Evolutionary conservation across 1,284 basidiomycete species (phyloP).

Genomic region (Ceratobasidium sp.): DNA sequence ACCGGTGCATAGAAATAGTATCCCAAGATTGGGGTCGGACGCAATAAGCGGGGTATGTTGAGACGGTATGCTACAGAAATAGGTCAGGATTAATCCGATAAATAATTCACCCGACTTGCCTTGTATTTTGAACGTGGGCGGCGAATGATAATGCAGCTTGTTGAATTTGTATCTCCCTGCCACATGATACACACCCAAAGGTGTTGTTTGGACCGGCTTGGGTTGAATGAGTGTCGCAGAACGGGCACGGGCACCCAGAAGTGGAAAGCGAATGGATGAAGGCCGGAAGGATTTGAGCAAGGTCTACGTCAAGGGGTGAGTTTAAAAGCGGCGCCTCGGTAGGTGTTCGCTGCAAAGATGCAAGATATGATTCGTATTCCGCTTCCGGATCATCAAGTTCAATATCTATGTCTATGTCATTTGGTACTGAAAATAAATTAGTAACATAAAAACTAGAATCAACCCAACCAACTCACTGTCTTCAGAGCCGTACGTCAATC

Average conservation of each 20-base stretch:
- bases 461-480: constrained; percentile 4
- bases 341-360: constrained; percentile 4
- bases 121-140: constrained; percentile 16
- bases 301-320: constrained; percentile 3
- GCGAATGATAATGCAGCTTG: constrained; percentile 34
- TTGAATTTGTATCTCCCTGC: constrained; percentile 7
- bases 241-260: constrained; percentile 38
- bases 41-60: constrained; percentile 41
- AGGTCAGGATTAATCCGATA: not conserved
- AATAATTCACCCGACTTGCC: not conserved
- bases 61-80: not conserved
- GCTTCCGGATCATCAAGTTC: constrained; percentile 36
- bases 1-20: constrained; percentile 33
- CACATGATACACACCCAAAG: constrained; percentile 25
- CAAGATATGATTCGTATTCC: constrained; percentile 34
- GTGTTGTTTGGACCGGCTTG: constrained; percentile 41
- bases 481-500: constrained; percentile 7
- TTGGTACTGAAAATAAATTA: constrained; percentile 24
- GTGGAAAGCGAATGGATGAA: constrained; percentile 26
- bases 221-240: constrained; percentile 18
- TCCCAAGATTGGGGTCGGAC: constrained; percentile 36
- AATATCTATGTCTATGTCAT: constrained; percentile 25
- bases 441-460: not conserved
- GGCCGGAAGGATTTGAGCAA: constrained; percentile 41
- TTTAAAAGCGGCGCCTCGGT: not conserved